Evolutionary conservation across 441 rosid genomes (phyloP).

Genomic region (Syzygium syzygioides): DNA sequence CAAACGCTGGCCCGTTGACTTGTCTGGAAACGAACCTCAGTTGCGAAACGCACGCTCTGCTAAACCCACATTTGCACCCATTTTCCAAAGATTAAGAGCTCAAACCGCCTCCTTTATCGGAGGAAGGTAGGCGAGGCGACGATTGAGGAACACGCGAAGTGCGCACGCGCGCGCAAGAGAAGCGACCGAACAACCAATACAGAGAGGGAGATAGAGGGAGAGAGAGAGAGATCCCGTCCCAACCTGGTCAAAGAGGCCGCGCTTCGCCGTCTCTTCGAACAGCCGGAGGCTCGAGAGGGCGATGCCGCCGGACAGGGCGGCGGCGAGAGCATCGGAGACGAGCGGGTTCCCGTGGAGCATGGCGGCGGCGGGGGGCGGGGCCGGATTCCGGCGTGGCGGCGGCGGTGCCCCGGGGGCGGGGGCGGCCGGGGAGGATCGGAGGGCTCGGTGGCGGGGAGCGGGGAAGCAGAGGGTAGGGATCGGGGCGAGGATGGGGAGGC

Average conservation of each 20-base stretch:
- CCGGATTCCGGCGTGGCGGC: neutral
- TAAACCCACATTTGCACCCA: neutral
- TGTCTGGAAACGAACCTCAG: neutral
- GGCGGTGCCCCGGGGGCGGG: neutral
- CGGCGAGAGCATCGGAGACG: conserved; percentile 36
- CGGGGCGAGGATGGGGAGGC: neutral
- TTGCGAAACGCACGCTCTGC: neutral
- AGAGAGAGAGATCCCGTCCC: neutral
- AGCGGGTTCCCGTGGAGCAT: conserved; percentile 47
- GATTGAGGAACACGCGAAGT: neutral
- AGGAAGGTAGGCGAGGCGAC: neutral
- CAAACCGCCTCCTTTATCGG: neutral
- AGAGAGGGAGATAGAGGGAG: neutral
- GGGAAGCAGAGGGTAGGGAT: neutral
- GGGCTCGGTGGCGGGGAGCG: neutral
- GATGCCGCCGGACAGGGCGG: neutral
- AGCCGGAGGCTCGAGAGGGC: neutral
- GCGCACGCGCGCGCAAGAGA: neutral
- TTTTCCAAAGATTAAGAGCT: neutral
- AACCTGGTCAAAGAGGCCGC: neutral
- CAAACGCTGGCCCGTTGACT: neutral
- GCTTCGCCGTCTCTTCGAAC: neutral
- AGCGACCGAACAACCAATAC: neutral
- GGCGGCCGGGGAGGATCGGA: neutral
- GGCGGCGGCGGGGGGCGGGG: conserved; percentile 16